A percentile compares a stretch with the other conserved stretches of the same genome.
Evolutionary conservation across 2,329 filamentous ascomycete species (phyloP).

Genomic region (Hypoxylon sp.): DNA sequence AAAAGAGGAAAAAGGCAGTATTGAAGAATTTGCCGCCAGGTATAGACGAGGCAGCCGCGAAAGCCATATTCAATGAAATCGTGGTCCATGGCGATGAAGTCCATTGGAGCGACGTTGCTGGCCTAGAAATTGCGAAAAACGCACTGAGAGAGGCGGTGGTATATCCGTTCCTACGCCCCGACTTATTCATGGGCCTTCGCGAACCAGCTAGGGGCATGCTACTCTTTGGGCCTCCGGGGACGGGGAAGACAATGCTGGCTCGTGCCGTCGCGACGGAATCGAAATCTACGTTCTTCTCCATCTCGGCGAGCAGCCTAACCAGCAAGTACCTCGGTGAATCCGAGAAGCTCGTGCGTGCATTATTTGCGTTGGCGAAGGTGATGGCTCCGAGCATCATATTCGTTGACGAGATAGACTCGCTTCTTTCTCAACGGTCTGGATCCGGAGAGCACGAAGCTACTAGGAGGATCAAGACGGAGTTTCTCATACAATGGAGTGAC

Average conservation of each 20-base stretch:
- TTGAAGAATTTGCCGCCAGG: conserved; percentile 85
- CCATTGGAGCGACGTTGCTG: conserved; percentile 93
- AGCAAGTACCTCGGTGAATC: conserved; percentile 97
- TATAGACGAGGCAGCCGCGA: conserved; percentile 85
- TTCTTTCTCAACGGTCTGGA: conserved; percentile 86
- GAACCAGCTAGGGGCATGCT: conserved; percentile 97
- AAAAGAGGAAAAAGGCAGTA: conserved; percentile 73
- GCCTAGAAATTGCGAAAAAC: conserved; percentile 89
- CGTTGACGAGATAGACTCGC: conserved; percentile 96
- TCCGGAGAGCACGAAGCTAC: conserved; percentile 94
- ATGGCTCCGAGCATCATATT: conserved; percentile 97
- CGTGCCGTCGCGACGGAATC: conserved; percentile 95
- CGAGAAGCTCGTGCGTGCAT: conserved; percentile 93
- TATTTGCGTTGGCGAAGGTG: conserved; percentile 90
- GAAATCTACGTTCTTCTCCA: conserved; percentile 95
- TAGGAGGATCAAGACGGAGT: conserved; percentile 95
- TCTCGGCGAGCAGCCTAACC: conserved; percentile 93
- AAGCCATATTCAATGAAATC: conserved; percentile 96
- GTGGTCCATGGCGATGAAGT: conserved; percentile 95
- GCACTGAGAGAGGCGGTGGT: conserved; percentile 96
- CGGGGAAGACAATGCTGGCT: conserved; percentile 98
- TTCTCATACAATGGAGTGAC: conserved; percentile 97
- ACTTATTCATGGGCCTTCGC: conserved; percentile 94
- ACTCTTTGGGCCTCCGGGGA: conserved; percentile 96
- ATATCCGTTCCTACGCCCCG: conserved; percentile 94